A percentile compares a stretch with the other conserved stretches of the same genome.
These are phyloP conservation scores for Metschnikowia picachoensis DNA, from an alignment of 805 yeast species.

Conservation along the genomic window DNA sequence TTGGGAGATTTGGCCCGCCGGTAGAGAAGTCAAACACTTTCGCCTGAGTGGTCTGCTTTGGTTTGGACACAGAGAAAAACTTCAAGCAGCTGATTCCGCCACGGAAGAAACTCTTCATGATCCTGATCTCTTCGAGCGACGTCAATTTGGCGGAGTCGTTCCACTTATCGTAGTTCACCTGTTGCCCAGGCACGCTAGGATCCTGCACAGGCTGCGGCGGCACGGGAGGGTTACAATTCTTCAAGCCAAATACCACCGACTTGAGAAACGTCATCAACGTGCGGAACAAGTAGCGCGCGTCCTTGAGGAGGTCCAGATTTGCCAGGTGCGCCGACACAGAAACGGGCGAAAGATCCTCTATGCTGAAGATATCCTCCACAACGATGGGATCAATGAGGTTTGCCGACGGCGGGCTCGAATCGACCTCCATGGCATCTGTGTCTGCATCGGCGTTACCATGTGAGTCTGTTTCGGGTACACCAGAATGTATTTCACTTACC, in stretches of 20 bases:
- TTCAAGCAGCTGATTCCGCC: conserved; percentile 80
- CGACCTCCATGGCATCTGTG: conserved; percentile 9
- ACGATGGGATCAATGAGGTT: conserved; percentile 17
- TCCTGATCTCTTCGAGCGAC: conserved; percentile 75
- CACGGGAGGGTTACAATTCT: conserved; percentile 79
- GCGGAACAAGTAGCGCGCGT: conserved; percentile 82
- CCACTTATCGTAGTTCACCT: conserved; percentile 56
- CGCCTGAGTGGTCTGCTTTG: conserved; percentile 34
- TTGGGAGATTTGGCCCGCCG: conserved; percentile 78
- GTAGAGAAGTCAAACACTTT: conserved; percentile 56
- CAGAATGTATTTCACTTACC: too few relatives aligned
- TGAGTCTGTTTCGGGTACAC: too few relatives aligned
- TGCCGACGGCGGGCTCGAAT: conserved; percentile 9
- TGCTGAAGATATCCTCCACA: conserved; percentile 29
- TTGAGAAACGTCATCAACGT: conserved; percentile 87
- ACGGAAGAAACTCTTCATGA: conserved; percentile 71
- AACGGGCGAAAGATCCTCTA: conserved; percentile 52
- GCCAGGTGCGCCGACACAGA: conserved; percentile 42
- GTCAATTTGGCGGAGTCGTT: conserved; percentile 81
- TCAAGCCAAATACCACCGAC: conserved; percentile 84
- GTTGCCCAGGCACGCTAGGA: conserved; percentile 43
- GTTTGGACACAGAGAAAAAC: conserved; percentile 61
- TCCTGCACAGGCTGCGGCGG: conserved; percentile 43
- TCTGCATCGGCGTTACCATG: too few relatives aligned
- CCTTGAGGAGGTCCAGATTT: conserved; percentile 70